Percentiles rank a stretch among this genome's conserved stretches.
Conservation (phyloP, 78 protist genomes). For the Dictyostelium firmibasis region DNA sequence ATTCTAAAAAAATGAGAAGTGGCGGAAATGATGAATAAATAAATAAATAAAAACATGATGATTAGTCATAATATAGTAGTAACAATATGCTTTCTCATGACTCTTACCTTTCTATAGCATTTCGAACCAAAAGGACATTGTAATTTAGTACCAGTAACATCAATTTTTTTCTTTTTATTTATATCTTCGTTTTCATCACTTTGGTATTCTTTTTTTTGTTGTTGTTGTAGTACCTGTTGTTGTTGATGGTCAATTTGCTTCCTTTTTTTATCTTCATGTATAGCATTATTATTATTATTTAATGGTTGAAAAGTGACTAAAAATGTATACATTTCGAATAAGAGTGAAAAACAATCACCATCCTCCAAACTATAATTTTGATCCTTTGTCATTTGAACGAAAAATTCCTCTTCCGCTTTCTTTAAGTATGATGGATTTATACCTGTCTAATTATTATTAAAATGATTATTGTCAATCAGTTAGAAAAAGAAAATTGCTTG, state of each 20-base stretch:
- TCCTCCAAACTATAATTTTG: constrained; percentile 40
- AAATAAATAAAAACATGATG: too few species aligned
- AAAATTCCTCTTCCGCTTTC: constrained; percentile 32
- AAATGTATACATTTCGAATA: constrained; percentile 30
- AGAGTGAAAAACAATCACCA: constrained; percentile 41
- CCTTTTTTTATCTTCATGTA: neutral
- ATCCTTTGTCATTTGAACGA: constrained; percentile 36
- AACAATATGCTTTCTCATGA: too few species aligned
- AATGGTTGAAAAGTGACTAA: neutral
- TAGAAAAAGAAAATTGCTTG: too few species aligned
- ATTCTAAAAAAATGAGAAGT: neutral
- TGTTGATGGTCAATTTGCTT: neutral
- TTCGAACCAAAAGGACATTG: constrained; percentile 7
- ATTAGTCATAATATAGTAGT: too few species aligned
- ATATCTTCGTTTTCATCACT: neutral
- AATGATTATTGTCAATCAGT: too few species aligned
- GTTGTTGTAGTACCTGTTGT: neutral
- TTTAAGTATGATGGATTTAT: constrained; percentile 46
- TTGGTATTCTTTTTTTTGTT: neutral
- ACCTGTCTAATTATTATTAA: constrained; percentile 29
- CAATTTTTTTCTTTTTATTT: constrained; percentile 6
- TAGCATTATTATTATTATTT: neutral
- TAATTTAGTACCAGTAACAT: neutral
- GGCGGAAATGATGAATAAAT: neutral
- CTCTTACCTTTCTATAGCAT: constrained; percentile 19